Base-by-base conservation (phyloP, 2,329 filamentous ascomycete genomes). In the Stromatinia cepivora region DNA sequence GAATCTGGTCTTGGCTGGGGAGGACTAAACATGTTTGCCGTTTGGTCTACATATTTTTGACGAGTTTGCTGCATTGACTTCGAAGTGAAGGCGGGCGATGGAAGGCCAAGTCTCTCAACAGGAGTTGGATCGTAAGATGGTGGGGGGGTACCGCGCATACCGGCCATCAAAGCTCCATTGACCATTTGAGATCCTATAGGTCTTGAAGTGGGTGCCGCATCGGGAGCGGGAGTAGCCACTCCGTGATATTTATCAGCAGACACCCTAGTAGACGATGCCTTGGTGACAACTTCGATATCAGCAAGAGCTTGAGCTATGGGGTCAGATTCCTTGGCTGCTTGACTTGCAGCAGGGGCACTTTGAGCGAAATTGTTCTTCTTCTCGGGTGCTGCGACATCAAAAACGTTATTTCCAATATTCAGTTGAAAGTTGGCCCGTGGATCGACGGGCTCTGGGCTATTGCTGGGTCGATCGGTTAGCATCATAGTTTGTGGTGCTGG, bases 211-310 rank as follows among this genome's bases (percentile, higher is more conserved):
- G 81, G 82, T 67, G 74, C 72, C 64, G 76, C 77, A 10, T 83
- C 84, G 1, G 87, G 91, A 9, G 86, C 89, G 7, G 95, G 94
- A 1, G 94, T 97, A 17, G 92, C 84, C 72, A 99, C 90, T n/a
- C 95, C 94, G 77, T 96, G 92, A 80, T 97, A 97, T 71, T 92
- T 89, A 79, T 99, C 96, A 25, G 94, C 95, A n/a, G 95, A 97
- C 71, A 97, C 88, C n/a, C 96, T 88, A 62, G 87, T 85, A 4
- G 89, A 90, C 9, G 92, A 87, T 75, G 94, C 90, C 80, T 98
- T 98, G 22, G 84, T 85, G 6, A 94, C 91, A 0, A 90, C 92
- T 81, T 97, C 98, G 48, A 99, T 85, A 76, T 99, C 94, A 15
- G 94, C 95, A 10, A 99, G 84, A 34, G 95, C 96, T 75, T 92